Base-by-base conservation (phyloP, 805 yeast species). In the Alloascoidea hylecoeti region DNA sequence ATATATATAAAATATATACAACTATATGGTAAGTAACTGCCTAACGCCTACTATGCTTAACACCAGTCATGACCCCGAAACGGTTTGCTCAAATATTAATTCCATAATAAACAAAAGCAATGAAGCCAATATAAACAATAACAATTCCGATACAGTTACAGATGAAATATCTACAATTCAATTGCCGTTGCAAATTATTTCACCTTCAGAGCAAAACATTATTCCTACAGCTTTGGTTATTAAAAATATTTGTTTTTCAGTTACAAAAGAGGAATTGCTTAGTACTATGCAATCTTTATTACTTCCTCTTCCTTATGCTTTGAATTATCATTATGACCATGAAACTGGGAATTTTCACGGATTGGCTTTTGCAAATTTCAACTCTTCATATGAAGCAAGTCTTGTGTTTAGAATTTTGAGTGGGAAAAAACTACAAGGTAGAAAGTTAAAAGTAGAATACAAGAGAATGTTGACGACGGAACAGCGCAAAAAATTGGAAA, bases 401-500 rank as follows among this genome's bases (percentile, higher is more conserved):
- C 30, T 23, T 9, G 30, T 23, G n/a, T 23, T 23, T n/a, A 23
- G n/a, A n/a, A 23, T 23, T 9, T n/a, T 23, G 9, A 23, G n/a
- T n/a, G 30, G 30, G 9, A 23, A 23, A 23, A n/a, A 23, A n/a
- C 9, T 23, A 23, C 9, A 23, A 23, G 30, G 30, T n/a, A 9
- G 30, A 23, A 23, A 23, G 30, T n/a, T 23, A 9, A 23, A 23
- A n/a, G 30, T 23, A 9, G 30, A 23, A 23, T 23, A 23, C 30
- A 23, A 23, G 30, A 23, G 30, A 23, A 23, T 23, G 30, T 23
- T 23, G n/a, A 23, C 30, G 13, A 23, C 30, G n/a, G 30, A 23
- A n/a, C 30, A 23, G n/a, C 30, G 30, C n/a, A 23, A 23, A 23
- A 23, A 23, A n/a, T n/a, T 23, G 30, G 30, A 23, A 23, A 23